These are phyloP conservation scores for Coprinopsis sp. DNA, from an alignment of 768 basidiomycete genomes.

Conservation along the genomic window DNA sequence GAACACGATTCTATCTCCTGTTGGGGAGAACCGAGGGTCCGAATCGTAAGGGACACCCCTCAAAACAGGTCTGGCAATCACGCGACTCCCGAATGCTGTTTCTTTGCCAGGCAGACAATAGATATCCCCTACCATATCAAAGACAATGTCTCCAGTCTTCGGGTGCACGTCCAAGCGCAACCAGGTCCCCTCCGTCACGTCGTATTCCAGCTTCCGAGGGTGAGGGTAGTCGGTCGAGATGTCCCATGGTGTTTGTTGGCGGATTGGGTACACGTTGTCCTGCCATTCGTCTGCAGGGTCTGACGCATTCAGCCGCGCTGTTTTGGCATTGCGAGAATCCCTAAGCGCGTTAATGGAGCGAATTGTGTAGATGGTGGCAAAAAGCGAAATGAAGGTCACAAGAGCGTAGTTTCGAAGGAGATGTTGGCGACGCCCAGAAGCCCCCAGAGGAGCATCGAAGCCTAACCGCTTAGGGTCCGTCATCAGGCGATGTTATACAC, in stretches of 20 bases:
- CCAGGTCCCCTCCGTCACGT: constrained; percentile 74
- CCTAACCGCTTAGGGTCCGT: no score
- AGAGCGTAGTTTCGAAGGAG: no score
- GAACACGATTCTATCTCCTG: constrained; percentile 60
- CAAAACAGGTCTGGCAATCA: constrained; percentile 53
- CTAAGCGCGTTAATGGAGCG: no score
- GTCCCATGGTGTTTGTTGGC: constrained; percentile 59
- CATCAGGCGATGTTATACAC: no score
- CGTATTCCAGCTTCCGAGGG: constrained; percentile 60
- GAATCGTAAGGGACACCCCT: constrained; percentile 65
- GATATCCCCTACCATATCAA: constrained; percentile 71
- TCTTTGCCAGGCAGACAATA: constrained; percentile 57
- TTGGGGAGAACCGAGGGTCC: constrained; percentile 69
- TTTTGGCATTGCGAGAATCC: no score
- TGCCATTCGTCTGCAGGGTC: constrained; percentile 39
- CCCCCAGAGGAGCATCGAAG: no score
- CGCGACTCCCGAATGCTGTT: constrained; percentile 16
- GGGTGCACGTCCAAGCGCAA: constrained; percentile 69
- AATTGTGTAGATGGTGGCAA: no score
- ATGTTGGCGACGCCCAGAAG: no score
- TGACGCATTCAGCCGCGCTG: no score
- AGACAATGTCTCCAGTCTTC: constrained; percentile 64
- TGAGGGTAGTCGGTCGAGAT: constrained; percentile 73
- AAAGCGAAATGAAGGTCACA: no score
- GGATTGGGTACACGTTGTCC: constrained; percentile 60